phyloP scores from a whole-genome alignment of 768 basidiomycete species.

The Leucocoprinus birnbaumii region DNA sequence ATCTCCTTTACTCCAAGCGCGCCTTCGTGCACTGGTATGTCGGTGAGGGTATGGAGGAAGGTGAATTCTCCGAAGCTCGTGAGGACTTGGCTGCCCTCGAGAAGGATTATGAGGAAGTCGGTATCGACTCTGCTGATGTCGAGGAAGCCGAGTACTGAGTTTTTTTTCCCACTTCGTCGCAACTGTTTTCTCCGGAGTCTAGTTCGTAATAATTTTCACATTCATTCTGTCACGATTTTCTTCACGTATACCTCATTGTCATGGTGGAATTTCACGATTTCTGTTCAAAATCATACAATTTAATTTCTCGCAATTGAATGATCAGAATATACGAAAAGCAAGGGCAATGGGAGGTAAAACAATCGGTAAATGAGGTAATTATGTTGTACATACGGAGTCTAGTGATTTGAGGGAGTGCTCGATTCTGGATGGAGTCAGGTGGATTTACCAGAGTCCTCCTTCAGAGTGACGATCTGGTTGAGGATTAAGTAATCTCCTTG shows the following conservation, averaged over 20 bases:
- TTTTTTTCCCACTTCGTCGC: slow-evolving; percentile 14
- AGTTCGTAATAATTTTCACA: slow-evolving; percentile 17
- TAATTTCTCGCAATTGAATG: neutral
- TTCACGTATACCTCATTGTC: slow-evolving; percentile 26
- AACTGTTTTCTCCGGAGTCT: slow-evolving; percentile 11
- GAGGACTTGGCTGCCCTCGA: slow-evolving; percentile 98
- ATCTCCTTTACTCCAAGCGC: slow-evolving; percentile 95
- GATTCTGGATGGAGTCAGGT: too few species aligned
- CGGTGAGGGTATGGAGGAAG: slow-evolving; percentile 99
- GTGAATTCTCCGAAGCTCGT: slow-evolving; percentile 97
- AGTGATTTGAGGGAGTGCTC: too few species aligned
- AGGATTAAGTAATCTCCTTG: slow-evolving; percentile 82
- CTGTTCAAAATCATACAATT: slow-evolving; percentile 8
- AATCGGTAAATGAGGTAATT: too few species aligned
- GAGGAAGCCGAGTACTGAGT: slow-evolving; percentile 65
- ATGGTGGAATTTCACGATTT: slow-evolving; percentile 26
- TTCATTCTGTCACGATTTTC: slow-evolving; percentile 19
- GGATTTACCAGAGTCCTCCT: slow-evolving; percentile 66
- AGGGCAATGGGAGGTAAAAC: too few species aligned
- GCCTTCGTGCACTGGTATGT: slow-evolving; percentile 95
- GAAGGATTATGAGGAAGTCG: slow-evolving; percentile 92
- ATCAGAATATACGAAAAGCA: too few species aligned
- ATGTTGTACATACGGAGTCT: too few species aligned
- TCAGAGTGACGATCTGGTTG: slow-evolving; percentile 91
- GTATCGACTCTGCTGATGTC: slow-evolving; percentile 70